Conservation (phyloP, 306 rosid genomes). For the Pachyrhizus erosus region DNA sequence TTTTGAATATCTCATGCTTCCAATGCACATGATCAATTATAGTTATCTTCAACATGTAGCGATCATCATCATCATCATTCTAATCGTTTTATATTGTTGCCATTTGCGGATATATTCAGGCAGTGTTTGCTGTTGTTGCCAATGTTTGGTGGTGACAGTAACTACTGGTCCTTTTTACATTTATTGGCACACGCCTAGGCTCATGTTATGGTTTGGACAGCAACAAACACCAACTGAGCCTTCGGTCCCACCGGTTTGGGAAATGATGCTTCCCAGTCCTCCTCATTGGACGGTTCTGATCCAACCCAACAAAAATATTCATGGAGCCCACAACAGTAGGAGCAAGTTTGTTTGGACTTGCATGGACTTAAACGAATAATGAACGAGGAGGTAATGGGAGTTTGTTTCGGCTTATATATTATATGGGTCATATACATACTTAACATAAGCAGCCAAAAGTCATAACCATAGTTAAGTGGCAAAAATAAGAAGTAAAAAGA, state of each 20-base stretch:
- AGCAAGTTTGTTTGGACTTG: neutral
- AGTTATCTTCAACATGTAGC: neutral
- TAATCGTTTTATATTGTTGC: slow-evolving; percentile 24
- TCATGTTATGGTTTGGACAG: neutral
- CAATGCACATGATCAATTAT: slow-evolving; percentile 29
- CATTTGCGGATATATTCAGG: neutral
- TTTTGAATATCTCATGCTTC: slow-evolving; percentile 15
- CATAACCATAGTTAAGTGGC: neutral
- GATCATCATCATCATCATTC: slow-evolving; percentile 1
- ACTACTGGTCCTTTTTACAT: neutral
- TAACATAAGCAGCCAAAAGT: slow-evolving; percentile 7
- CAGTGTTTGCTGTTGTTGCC: slow-evolving; percentile 22
- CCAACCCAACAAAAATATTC: slow-evolving; percentile 10
- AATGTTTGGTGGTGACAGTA: slow-evolving; percentile 7
- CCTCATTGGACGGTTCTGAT: slow-evolving; percentile 17
- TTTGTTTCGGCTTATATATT: neutral
- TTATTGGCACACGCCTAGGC: neutral
- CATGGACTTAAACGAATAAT: neutral
- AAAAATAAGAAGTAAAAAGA: neutral
- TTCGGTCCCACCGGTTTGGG: neutral
- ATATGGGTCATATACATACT: neutral
- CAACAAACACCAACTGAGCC: neutral
- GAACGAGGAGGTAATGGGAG: neutral
- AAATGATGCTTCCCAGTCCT: neutral
- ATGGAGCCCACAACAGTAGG: slow-evolving; percentile 32